phyloP scores from a whole-genome alignment of 495 filamentous ascomycete species.

The Echria macrotheca region DNA sequence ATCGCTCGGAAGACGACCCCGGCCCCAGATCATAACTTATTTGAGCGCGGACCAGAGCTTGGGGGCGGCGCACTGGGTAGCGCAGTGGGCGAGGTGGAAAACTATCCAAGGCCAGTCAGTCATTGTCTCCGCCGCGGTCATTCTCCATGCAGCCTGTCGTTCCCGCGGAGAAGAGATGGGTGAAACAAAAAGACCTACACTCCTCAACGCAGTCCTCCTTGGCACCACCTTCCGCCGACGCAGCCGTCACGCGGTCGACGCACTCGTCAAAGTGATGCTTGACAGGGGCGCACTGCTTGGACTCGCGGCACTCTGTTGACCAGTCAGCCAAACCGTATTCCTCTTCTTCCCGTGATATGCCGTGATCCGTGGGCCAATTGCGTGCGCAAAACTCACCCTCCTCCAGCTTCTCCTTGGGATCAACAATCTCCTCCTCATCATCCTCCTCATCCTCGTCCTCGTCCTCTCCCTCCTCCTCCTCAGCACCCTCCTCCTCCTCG shows the following conservation, averaged over 20 bases:
- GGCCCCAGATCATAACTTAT: slow-evolving; percentile 58
- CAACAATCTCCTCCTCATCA: slow-evolving; percentile 83
- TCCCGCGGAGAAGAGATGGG: no score
- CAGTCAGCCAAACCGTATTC: slow-evolving; percentile 1
- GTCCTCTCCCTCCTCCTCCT: slow-evolving; percentile 43
- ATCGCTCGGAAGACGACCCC: no score
- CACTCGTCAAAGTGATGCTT: slow-evolving; percentile 99
- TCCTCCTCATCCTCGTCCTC: slow-evolving; percentile 76
- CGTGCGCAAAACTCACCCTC: slow-evolving; percentile 67
- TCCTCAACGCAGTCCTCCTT: slow-evolving; percentile 98
- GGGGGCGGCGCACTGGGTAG: slow-evolving; percentile 83
- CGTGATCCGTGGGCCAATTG: no score
- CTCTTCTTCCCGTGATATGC: neutral
- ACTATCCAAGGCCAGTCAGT: slow-evolving; percentile 48
- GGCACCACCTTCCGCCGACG: slow-evolving; percentile 55
- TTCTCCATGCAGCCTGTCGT: no score
- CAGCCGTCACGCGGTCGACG: slow-evolving; percentile 80
- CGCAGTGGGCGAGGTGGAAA: slow-evolving; percentile 97
- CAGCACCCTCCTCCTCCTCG: slow-evolving; percentile 41
- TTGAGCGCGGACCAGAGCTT: slow-evolving; percentile 90
- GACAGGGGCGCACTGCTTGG: slow-evolving; percentile 71
- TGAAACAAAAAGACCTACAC: slow-evolving; percentile 78
- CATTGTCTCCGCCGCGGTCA: no score
- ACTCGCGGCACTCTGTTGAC: slow-evolving; percentile 74
- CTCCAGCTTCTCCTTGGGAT: slow-evolving; percentile 81